These are phyloP conservation scores for Coffea eugenioides DNA, from an alignment of 257 asterid species.

Conservation along the genomic window DNA sequence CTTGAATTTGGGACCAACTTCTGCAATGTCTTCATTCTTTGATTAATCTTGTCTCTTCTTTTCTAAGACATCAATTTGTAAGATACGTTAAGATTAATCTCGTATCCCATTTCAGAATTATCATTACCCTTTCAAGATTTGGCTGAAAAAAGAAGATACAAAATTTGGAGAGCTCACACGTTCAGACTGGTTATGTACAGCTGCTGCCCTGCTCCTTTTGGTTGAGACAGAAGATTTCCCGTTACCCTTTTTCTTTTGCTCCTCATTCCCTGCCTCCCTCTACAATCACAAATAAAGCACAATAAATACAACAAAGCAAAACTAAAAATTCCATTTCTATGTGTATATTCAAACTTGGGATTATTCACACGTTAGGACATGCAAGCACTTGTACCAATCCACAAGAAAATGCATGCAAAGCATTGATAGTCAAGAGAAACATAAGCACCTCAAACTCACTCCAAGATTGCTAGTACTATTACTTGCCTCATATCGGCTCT, in stretches of 20 bases:
- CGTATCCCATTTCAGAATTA: conserved; percentile 5
- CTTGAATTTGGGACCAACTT: conserved; percentile 96
- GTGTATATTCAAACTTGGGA: neutral
- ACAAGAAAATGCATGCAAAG: too few relatives aligned
- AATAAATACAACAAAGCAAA: neutral
- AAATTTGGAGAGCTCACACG: conserved; percentile 41
- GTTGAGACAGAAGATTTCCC: conserved; percentile 52
- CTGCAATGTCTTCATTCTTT: conserved; percentile 89
- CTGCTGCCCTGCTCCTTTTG: conserved; percentile 83
- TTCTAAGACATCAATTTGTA: conserved; percentile 19
- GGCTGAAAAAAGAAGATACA: neutral
- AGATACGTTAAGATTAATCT: conserved; percentile 23
- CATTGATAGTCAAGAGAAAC: neutral
- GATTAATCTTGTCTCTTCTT: conserved; percentile 93
- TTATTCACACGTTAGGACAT: neutral
- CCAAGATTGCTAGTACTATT: too few relatives aligned
- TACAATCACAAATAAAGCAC: conserved; percentile 13
- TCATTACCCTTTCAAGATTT: neutral
- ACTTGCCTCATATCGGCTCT: conserved; percentile 52
- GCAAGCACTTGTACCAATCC: neutral
- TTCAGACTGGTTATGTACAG: conserved; percentile 78
- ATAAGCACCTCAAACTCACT: neutral
- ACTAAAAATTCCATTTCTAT: neutral
- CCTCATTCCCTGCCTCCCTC: conserved; percentile 41
- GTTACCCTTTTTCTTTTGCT: conserved; percentile 35